These are phyloP conservation scores for Metarhizium humberi DNA, from an alignment of 2,329 filamentous ascomycete genomes.

Conservation along the genomic window DNA sequence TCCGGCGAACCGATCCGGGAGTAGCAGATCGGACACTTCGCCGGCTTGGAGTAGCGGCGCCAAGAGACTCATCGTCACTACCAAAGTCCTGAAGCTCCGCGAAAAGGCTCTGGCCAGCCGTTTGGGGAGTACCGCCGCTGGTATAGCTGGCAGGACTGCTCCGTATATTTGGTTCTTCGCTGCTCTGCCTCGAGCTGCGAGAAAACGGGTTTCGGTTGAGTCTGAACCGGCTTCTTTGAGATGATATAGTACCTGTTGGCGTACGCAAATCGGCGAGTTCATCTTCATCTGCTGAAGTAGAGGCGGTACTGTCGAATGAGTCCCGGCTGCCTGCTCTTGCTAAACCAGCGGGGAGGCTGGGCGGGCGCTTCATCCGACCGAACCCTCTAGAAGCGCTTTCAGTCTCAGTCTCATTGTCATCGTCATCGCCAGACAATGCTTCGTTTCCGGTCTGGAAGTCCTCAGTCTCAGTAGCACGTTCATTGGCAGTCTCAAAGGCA, in stretches of 20 bases:
- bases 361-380: conserved; percentile 31
- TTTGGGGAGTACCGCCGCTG: conserved; percentile 42
- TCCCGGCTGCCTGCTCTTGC: conserved; percentile 42
- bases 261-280: conserved; percentile 48
- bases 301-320: conserved; percentile 81
- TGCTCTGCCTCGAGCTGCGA: conserved; percentile 51
- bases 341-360: conserved; percentile 28
- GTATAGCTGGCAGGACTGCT: conserved; percentile 51
- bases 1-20: conserved; percentile 36
- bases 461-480: conserved; percentile 79
- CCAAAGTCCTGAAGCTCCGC: conserved; percentile 80
- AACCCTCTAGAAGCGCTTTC: conserved; percentile 48
- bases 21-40: conserved; percentile 37
- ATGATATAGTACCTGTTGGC: conserved; percentile 47
- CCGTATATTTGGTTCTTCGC: conserved; percentile 47
- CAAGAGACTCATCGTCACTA: conserved; percentile 64
- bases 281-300: conserved; percentile 72
- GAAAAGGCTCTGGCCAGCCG: conserved; percentile 68
- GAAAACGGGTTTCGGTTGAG: conserved; percentile 53
- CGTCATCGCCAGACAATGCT: conserved; percentile 64
- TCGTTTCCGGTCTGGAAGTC: conserved; percentile 93
- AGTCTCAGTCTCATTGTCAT: conserved; percentile 85
- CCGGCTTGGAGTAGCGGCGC: conserved; percentile 45
- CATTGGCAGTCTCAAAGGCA: conserved; percentile 61
- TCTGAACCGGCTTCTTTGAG: conserved; percentile 64